Evolutionary conservation across 495 filamentous ascomycete species (phyloP).

Genomic region (Tuber aestivum): DNA sequence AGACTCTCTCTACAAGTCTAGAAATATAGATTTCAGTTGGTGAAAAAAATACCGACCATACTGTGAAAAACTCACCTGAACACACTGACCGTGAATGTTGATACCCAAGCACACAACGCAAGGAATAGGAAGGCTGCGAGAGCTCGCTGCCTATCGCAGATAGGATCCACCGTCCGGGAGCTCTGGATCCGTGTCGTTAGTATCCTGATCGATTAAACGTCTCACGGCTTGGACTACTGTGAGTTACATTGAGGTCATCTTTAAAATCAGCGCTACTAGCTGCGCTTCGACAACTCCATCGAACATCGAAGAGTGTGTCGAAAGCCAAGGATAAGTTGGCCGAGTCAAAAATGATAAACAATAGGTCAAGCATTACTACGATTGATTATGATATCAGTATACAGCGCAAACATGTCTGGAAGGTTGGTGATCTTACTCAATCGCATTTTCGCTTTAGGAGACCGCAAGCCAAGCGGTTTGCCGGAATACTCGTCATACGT

Average conservation of each 20-base stretch:
- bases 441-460: conserved; percentile 73
- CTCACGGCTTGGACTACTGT: neutral
- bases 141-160: conserved; percentile 67
- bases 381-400: neutral
- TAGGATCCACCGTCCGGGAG: conserved; percentile 45
- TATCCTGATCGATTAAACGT: conserved; percentile 10
- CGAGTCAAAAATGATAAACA: conserved; percentile 95
- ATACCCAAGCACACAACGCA: conserved; percentile 78
- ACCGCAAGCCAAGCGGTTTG: conserved; percentile 82
- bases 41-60: conserved; percentile 7
- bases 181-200: conserved; percentile 22
- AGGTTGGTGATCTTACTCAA: conserved; percentile 47
- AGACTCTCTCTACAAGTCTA: conserved; percentile 65
- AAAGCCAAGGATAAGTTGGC: conserved; percentile 88
- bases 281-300: conserved; percentile 53
- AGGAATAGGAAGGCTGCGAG: conserved; percentile 75
- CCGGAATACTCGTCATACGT: conserved; percentile 94
- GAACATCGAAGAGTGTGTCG: conserved; percentile 67
- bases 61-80: conserved; percentile 56
- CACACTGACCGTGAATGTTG: conserved; percentile 82
- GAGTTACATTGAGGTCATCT: conserved; percentile 32
- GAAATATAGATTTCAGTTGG: conserved; percentile 19
- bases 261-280: conserved; percentile 27
- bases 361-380: conserved; percentile 74
- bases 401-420: neutral